These are phyloP conservation scores for Phytopythium aichiense DNA, from an alignment of 352 stramenopile genomes.

Conservation along the genomic window DNA sequence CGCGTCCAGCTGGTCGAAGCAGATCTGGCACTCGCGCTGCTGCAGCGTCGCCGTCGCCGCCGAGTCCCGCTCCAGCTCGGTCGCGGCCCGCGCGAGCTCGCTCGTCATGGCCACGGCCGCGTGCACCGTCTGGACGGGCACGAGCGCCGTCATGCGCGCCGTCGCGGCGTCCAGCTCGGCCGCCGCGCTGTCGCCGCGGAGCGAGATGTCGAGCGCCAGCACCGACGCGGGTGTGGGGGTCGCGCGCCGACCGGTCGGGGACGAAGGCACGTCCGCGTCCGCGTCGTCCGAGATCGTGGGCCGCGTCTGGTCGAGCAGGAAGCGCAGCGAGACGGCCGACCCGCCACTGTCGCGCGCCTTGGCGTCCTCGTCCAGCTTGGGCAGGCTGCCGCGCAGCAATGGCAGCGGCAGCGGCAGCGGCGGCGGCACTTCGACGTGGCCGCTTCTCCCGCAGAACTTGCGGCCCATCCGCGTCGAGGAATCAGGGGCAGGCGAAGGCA, in stretches of 20 bases:
- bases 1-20: constrained; percentile 57
- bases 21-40: constrained; percentile 63
- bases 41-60: constrained; percentile 1
- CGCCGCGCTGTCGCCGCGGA: not conserved
- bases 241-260: not conserved
- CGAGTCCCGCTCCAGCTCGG: not conserved
- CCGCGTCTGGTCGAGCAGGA: not conserved
- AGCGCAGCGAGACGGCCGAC: not conserved
- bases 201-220: not conserved
- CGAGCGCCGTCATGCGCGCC: constrained; percentile 2
- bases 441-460: not conserved
- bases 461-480: not conserved
- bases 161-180: not conserved
- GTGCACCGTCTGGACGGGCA: not conserved
- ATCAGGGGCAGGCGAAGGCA: not conserved
- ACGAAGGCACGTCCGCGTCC: not conserved
- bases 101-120: not conserved
- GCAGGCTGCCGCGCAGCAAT: not conserved
- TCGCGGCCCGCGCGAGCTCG: not conserved
- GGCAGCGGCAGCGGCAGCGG: not conserved
- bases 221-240: not conserved
- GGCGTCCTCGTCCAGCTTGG: constrained; percentile 5
- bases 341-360: not conserved
- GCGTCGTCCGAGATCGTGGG: not conserved
- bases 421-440: not conserved